These are phyloP conservation scores for Epichloe uncinata DNA, from an alignment of 2,329 filamentous ascomycete species.

Conservation along the genomic window DNA sequence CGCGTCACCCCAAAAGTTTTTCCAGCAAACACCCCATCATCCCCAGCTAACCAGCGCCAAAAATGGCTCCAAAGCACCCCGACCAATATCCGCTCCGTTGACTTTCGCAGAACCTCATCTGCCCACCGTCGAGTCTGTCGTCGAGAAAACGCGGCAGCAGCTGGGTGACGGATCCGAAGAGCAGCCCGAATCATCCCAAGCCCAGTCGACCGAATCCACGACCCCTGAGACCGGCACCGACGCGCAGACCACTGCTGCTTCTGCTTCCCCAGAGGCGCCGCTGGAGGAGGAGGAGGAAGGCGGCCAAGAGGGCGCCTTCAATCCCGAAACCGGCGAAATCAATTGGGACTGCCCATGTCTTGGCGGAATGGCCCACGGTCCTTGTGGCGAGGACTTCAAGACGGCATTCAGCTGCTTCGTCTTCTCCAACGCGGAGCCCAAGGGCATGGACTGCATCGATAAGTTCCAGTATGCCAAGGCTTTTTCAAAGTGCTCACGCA, in stretches of 20 bases:
- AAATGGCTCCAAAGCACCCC: background rate
- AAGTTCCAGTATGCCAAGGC: slow-evolving; percentile 71
- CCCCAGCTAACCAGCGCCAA: background rate
- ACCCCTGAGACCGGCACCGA: slow-evolving; percentile 15
- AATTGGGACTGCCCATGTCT: slow-evolving; percentile 99
- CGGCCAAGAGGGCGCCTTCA: slow-evolving; percentile 81
- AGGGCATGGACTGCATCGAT: slow-evolving; percentile 95
- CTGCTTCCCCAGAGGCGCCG: slow-evolving; percentile 29
- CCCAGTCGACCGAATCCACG: slow-evolving; percentile 9
- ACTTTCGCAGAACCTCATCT: slow-evolving; percentile 44
- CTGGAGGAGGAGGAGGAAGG: slow-evolving; percentile 55
- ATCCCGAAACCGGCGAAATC: slow-evolving; percentile 97
- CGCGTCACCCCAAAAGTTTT: too few species aligned
- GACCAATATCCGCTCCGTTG: slow-evolving; percentile 27
- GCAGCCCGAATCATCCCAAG: slow-evolving; percentile 9
- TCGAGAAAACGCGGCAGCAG: slow-evolving; percentile 48
- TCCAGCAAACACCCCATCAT: background rate
- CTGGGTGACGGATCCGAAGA: slow-evolving; percentile 20
- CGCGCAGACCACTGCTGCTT: slow-evolving; percentile 11
- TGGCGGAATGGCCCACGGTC: slow-evolving; percentile 91
- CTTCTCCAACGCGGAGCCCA: slow-evolving; percentile 86
- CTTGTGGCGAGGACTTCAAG: slow-evolving; percentile 92
- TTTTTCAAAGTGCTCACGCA: background rate
- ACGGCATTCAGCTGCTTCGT: slow-evolving; percentile 97
- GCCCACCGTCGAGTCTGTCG: slow-evolving; percentile 53